phyloP scores from a whole-genome alignment of 2,329 filamentous ascomycete species.

The Periconia sp. region DNA sequence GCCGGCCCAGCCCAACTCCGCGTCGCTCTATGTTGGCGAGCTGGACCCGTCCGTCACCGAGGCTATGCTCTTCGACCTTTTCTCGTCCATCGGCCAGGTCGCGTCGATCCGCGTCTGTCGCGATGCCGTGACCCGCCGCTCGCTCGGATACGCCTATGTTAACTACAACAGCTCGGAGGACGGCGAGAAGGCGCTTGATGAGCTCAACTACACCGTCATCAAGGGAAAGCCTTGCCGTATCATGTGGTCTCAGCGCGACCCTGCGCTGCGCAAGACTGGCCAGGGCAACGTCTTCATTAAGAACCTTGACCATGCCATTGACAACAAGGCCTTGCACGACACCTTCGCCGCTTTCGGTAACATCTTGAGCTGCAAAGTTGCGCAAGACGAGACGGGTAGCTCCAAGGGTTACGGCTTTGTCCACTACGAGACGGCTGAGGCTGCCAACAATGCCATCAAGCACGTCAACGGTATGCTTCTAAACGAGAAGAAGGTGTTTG shows the following conservation, averaged over 20 bases:
- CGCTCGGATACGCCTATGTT: constrained; percentile 98
- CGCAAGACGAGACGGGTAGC: constrained; percentile 93
- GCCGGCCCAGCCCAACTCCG: constrained; percentile 88
- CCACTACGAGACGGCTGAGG: constrained; percentile 99
- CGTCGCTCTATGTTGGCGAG: constrained; percentile 98
- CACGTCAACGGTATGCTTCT: constrained; percentile 99
- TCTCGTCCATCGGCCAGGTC: constrained; percentile 98
- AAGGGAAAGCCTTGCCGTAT: constrained; percentile 99
- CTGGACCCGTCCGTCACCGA: constrained; percentile 97
- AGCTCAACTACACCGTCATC: constrained; percentile 99
- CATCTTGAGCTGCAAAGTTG: constrained; percentile 99
- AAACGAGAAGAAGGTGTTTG: constrained; percentile 99
- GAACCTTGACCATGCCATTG: constrained; percentile 97
- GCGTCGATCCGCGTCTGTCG: constrained; percentile 99
- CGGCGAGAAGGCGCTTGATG: constrained; percentile 97
- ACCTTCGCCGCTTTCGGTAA: constrained; percentile 98
- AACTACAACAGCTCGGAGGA: constrained; percentile 99
- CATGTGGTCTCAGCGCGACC: constrained; percentile 99
- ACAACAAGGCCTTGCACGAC: constrained; percentile 99
- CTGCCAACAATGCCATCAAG: constrained; percentile 96
- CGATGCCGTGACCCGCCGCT: constrained; percentile 97
- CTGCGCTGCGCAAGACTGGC: constrained; percentile 97
- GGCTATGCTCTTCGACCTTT: constrained; percentile 99
- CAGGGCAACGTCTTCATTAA: constrained; percentile 99
- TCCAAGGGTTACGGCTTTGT: constrained; percentile 99